phyloP scores from a whole-genome alignment of 805 yeast species.

The Kuraishia piskuri region DNA sequence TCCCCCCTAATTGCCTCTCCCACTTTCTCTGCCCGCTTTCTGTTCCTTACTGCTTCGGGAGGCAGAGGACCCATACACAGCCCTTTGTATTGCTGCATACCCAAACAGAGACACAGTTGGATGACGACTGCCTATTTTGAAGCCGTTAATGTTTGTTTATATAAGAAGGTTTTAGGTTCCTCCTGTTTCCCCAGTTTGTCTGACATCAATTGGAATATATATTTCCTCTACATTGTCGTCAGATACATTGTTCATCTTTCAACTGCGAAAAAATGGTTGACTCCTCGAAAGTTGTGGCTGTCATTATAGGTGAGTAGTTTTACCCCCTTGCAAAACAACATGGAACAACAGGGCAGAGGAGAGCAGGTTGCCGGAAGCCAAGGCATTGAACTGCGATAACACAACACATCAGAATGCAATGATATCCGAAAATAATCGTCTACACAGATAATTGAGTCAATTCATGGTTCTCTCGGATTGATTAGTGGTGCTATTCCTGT shows the following conservation, averaged over 20 bases:
- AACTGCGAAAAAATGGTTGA: conserved; percentile 5
- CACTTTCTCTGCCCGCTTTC: neutral
- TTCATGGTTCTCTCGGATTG: too few species aligned
- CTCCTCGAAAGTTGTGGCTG: conserved; percentile 14
- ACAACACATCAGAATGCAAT: too few species aligned
- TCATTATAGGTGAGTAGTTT: conserved; percentile 15
- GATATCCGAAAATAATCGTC: too few species aligned
- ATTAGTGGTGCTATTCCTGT: too few species aligned
- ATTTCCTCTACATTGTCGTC: neutral
- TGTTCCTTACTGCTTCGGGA: neutral
- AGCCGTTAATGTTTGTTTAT: neutral
- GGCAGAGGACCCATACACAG: neutral
- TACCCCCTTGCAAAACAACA: too few species aligned
- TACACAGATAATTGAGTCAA: too few species aligned
- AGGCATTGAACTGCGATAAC: too few species aligned
- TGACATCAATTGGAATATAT: neutral
- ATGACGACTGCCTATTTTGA: neutral
- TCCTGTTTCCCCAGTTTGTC: neutral
- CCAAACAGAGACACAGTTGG: neutral
- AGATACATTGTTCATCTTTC: neutral
- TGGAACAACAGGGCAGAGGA: too few species aligned
- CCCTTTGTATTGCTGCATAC: neutral
- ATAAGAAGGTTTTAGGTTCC: neutral
- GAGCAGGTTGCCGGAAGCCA: too few species aligned
- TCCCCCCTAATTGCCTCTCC: neutral